Evolutionary conservation across 2,329 filamentous ascomycete species (phyloP).

Genomic region (Coniosporium tulheliwenetii): DNA sequence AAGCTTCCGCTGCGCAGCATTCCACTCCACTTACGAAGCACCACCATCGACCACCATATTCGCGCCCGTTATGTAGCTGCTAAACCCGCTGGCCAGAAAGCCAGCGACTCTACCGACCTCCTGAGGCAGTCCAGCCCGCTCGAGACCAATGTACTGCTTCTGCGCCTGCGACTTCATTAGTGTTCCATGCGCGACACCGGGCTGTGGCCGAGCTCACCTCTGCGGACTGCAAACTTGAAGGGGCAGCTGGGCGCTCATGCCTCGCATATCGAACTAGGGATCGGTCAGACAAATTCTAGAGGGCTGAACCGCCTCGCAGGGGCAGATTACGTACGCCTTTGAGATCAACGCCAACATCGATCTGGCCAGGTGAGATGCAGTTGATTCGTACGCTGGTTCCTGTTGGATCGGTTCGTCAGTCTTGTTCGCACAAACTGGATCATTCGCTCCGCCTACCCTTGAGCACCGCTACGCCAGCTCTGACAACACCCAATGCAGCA

Average conservation of each 20-base stretch:
- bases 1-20: neutral
- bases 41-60: constrained; percentile 49
- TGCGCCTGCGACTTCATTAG: constrained; percentile 17
- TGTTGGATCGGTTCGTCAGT: constrained; percentile 1
- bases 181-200: neutral
- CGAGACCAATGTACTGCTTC: constrained; percentile 38
- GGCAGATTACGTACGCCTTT: constrained; percentile 19
- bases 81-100: constrained; percentile 47
- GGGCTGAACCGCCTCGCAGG: neutral
- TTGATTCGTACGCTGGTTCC: constrained; percentile 44
- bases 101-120: constrained; percentile 46
- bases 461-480: constrained; percentile 39
- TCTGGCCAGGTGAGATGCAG: constrained; percentile 31
- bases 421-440: neutral
- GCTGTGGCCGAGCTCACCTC: constrained; percentile 14
- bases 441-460: constrained; percentile 21
- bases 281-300: neutral
- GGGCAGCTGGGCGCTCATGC: constrained; percentile 40
- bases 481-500: constrained; percentile 45
- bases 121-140: constrained; percentile 39
- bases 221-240: constrained; percentile 34
- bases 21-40: constrained; percentile 14
- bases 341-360: constrained; percentile 30
- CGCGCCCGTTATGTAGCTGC: constrained; percentile 44
- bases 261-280: constrained; percentile 30